Base-by-base conservation (phyloP, 257 asterid genomes). In the Petunia secreta region DNA sequence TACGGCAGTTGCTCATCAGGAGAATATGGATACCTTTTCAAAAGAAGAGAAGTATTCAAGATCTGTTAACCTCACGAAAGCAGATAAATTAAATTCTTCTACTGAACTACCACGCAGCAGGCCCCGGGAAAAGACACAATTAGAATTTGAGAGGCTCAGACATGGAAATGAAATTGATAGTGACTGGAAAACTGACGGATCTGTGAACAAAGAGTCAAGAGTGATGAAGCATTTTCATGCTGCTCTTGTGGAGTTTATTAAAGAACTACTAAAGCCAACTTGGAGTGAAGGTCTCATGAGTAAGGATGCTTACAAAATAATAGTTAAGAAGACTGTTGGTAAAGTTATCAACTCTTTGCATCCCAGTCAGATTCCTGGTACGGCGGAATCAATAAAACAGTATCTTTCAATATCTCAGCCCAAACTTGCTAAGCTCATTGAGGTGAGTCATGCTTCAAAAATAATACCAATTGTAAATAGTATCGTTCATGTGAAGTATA, bases 261-360 rank as follows among this genome's bases (percentile, higher is more conserved):
- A 95, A 80, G 97, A 93, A 46, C 84, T 95, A 87, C 79, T 95
- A 80, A 92, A 78, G 80, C 99, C 98, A 77, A 85, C 90, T 50
- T 95, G 98, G 99, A 87, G 85, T 1, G 86, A 88, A 75, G 98
- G 99, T 39, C 83, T 86, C 75, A 75, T 93, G 85, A 93, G 91
- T 90, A 92, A 88, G 84, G 97, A 88, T 85, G 98, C 93, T 86
- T 88, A 92, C 87, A 95, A 95, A 84, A 41, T 84, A 80, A 88
- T 95, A 66, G 97, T 94, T 48, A 95, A 87, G 88, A 95, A 89
- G 85, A 79, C 94, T 25, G 92, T 85, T 44, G 93, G 86, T 83
- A 94, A 92, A 89, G 94, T 95, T 85, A 74, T 92, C 75, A 80
- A 86, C 83, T 80, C 98, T 53, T 66, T 93, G 57, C 90, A 87